phyloP scores from a whole-genome alignment of 352 stramenopile genomes.

The Peronosclerospora sorghi region DNA sequence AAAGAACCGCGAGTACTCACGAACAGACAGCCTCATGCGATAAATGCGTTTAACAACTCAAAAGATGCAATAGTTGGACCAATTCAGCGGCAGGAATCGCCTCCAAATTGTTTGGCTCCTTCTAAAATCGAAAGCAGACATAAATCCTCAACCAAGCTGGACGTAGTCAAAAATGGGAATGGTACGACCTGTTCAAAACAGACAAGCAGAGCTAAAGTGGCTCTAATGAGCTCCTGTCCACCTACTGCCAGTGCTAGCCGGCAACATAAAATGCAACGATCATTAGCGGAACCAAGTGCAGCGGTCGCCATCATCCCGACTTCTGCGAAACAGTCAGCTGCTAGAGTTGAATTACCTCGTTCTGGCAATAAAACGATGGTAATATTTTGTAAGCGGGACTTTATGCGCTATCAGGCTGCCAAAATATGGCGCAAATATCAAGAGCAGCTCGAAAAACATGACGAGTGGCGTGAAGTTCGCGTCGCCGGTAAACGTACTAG shows the following conservation, averaged over 20 bases:
- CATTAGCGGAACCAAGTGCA: neutral
- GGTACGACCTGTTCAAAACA: conserved; percentile 4
- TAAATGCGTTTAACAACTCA: neutral
- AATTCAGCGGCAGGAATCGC: neutral
- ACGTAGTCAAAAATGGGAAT: neutral
- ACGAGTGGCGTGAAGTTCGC: conserved; percentile 32
- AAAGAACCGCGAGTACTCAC: neutral
- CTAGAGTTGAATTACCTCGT: neutral
- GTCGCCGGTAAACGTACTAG: conserved; percentile 43
- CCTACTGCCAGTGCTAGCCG: neutral
- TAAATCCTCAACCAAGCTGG: neutral
- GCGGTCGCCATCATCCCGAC: neutral
- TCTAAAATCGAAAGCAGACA: neutral
- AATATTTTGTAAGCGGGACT: conserved; percentile 76
- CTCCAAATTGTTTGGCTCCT: neutral
- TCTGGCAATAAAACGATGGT: conserved; percentile 46
- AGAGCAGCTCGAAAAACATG: conserved; percentile 42
- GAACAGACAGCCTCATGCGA: neutral
- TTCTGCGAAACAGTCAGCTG: neutral
- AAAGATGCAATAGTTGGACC: neutral
- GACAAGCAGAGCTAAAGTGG: conserved; percentile 9
- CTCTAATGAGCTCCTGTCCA: neutral
- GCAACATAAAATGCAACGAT: neutral
- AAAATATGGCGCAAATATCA: conserved; percentile 69
- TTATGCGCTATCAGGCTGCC: conserved; percentile 59